Evolutionary conservation across 1,284 basidiomycete genomes (phyloP), one percentile per base, ranked within the genome.

Genomic region (Bondarzewia mesenterica): DNA sequence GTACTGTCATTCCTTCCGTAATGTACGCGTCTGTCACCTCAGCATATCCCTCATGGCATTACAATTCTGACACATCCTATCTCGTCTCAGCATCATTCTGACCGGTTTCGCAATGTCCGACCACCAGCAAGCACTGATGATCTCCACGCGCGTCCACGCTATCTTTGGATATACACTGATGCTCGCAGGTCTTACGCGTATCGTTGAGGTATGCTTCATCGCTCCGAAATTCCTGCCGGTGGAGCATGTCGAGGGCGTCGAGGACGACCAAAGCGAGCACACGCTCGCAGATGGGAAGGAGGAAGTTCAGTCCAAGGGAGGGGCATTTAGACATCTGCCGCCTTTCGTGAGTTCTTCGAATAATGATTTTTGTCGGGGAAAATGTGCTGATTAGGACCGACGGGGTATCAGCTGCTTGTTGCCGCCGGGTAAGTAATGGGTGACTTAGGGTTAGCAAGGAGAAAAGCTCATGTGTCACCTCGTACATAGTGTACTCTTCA

Each of bases 101-200:
- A 95, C 93, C 0, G 94, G 94, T 2, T 97, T 91, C 87, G 93
- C 88, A 0, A 95, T 97, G 91, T 88, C 89, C 3, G 84, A 89
- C 37, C 94, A 97, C 57, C 80, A 80, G 2, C 94, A 97, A 69
- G 81, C 78, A 7, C 71, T 93, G 46, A 85, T 83, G 80, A 73
- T 94, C 42, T 90, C 89, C 1, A 89, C 89, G 2, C 85, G 89
- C 84, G 85, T 95, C 2, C 93, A 96, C 59, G 74, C 75, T 1
- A 73, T 85, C 48, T 95, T 96, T 57, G 93, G 93, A 12, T 77
- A 85, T 57, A 85, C 88, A 0, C 77, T 98, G 15, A 93, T 94
- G 75, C 74, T 83, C 0, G 94, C 93, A 0, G 94, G 92, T 14
- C 54, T 89, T 7, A 67, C 88, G 0, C 82, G 93, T 32, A 80